phyloP scores from a whole-genome alignment of 768 basidiomycete species.

The Lactarius hatsudake region DNA sequence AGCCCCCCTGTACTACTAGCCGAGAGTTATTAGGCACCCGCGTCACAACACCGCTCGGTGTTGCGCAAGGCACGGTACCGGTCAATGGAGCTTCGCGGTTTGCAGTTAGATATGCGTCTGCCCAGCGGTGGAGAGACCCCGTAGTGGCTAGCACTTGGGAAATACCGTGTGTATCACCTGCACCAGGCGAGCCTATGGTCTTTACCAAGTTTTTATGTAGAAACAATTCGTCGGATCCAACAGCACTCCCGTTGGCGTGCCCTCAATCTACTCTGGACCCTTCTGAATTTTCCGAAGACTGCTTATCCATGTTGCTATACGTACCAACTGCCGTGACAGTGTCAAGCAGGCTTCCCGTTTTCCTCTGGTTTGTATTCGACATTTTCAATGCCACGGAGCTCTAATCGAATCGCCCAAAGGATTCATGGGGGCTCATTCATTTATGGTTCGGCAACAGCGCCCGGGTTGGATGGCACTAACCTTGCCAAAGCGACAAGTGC shows the following conservation, averaged over 20 bases:
- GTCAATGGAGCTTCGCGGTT: conserved; percentile 53
- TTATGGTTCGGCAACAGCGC: conserved; percentile 63
- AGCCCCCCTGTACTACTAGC: conserved; percentile 44
- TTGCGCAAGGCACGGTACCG: conserved; percentile 51
- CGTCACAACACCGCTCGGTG: conserved; percentile 52
- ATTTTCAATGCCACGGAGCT: background rate
- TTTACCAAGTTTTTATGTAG: conserved; percentile 34
- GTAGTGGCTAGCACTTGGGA: conserved; percentile 53
- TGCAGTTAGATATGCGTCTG: conserved; percentile 64
- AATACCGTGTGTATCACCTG: conserved; percentile 52
- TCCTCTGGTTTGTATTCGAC: conserved; percentile 53
- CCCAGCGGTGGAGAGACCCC: conserved; percentile 59
- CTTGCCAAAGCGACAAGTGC: conserved; percentile 69
- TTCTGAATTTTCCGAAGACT: conserved; percentile 67
- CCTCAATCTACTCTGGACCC: conserved; percentile 56
- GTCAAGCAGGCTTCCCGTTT: conserved; percentile 42
- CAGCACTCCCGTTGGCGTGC: conserved; percentile 65
- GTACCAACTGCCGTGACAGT: conserved; percentile 47
- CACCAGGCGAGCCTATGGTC: conserved; percentile 1
- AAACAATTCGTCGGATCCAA: conserved; percentile 48
- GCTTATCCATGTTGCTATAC: conserved; percentile 75
- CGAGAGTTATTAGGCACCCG: conserved; percentile 30
- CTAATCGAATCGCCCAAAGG: conserved; percentile 41
- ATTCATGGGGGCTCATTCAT: conserved; percentile 85
- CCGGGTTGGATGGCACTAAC: conserved; percentile 74